These are phyloP conservation scores for Pestalotiopsis sp. DNA, from an alignment of 2,329 filamentous ascomycete species.

Conservation along the genomic window DNA sequence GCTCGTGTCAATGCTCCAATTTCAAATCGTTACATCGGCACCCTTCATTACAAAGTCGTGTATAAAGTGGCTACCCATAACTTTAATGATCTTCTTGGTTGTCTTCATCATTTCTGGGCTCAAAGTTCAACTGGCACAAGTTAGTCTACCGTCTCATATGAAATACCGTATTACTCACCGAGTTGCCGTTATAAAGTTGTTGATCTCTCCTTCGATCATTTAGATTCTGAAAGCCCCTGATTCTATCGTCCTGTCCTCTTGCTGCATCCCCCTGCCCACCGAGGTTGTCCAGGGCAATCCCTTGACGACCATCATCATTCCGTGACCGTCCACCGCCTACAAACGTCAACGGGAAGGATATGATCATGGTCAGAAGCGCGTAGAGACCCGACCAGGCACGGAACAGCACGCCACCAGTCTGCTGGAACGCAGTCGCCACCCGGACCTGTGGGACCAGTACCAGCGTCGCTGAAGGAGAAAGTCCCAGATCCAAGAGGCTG, in stretches of 20 bases:
- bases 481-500: constrained; percentile 68
- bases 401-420: constrained; percentile 32
- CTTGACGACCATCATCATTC: constrained; percentile 17
- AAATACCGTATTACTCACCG: constrained; percentile 55
- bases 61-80: not conserved
- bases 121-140: constrained; percentile 63
- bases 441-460: constrained; percentile 73
- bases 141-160: constrained; percentile 28
- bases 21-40: no score
- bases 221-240: constrained; percentile 56
- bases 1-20: no score
- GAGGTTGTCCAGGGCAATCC: constrained; percentile 33
- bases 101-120: constrained; percentile 65
- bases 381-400: constrained; percentile 19
- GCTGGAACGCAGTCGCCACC: constrained; percentile 44
- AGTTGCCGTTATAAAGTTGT: constrained; percentile 91
- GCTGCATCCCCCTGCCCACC: constrained; percentile 23
- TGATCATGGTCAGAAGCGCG: constrained; percentile 8
- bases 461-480: constrained; percentile 80
- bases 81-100: constrained; percentile 29
- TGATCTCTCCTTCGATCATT: constrained; percentile 59
- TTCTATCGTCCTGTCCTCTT: constrained; percentile 24
- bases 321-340: constrained; percentile 20
- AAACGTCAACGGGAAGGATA: constrained; percentile 20
- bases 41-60: no score